These are phyloP conservation scores for Vitis hybrid DNA, from an alignment of 177 flowering plant species.

Conservation along the genomic window DNA sequence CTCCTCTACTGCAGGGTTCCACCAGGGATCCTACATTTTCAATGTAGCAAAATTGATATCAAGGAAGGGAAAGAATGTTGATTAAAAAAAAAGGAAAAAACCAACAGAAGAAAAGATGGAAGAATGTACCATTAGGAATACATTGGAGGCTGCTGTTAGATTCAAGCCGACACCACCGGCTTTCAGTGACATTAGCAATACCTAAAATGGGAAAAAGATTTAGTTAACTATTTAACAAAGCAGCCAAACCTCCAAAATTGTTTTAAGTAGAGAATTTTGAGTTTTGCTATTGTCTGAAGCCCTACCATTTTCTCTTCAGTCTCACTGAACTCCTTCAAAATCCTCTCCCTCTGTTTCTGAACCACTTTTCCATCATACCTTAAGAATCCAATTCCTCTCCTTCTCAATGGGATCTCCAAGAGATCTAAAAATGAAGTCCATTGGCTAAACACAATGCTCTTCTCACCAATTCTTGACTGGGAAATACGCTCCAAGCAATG, in stretches of 20 bases:
- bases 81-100: background rate
- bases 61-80: background rate
- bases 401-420: conserved; percentile 57
- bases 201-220: conserved; percentile 32
- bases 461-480: conserved; percentile 44
- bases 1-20: conserved; percentile 94
- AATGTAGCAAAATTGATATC: background rate
- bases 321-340: conserved; percentile 64
- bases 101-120: background rate
- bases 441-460: conserved; percentile 78
- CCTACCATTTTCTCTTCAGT: conserved; percentile 50
- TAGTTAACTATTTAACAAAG: background rate
- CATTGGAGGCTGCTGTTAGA: conserved; percentile 77
- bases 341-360: conserved; percentile 61
- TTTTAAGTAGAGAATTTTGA: background rate
- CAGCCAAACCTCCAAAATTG: too few relatives aligned
- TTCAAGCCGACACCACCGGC: conserved; percentile 87
- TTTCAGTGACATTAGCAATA: conserved; percentile 70
- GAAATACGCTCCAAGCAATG: conserved; percentile 45
- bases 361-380: conserved; percentile 66
- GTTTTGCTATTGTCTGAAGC: background rate
- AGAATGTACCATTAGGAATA: conserved; percentile 62
- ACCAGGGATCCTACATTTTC: conserved; percentile 77
- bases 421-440: conserved; percentile 87
- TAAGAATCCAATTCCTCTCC: conserved; percentile 48